phyloP scores from a whole-genome alignment of 495 filamentous ascomycete genomes.

The Trichoderma virens region DNA sequence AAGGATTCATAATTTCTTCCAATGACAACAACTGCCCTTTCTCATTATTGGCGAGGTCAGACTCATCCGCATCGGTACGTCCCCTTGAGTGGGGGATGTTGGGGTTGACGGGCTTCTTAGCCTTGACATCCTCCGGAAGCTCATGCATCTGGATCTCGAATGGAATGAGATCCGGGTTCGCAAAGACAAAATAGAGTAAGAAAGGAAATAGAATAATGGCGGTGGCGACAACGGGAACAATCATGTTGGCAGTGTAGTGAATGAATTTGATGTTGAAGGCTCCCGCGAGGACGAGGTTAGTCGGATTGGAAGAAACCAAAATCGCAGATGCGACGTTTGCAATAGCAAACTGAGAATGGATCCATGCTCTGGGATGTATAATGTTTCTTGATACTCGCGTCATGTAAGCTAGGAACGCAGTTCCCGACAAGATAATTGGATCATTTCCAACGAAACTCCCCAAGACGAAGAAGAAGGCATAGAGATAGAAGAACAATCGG shows the following conservation, averaged over 20 bases:
- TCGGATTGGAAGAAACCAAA: conserved; percentile 63
- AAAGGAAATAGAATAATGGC: conserved; percentile 57
- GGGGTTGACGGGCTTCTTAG: conserved; percentile 53
- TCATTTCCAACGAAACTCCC: conserved; percentile 62
- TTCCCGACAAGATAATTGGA: conserved; percentile 61
- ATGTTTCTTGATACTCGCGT: conserved; percentile 63
- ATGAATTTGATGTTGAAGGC: conserved; percentile 62
- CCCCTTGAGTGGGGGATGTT: conserved; percentile 56
- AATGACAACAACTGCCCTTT: conserved; percentile 47
- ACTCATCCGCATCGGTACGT: conserved; percentile 45
- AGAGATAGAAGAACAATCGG: conserved; percentile 58
- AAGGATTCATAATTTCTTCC: conserved; percentile 65
- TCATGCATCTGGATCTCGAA: conserved; percentile 58
- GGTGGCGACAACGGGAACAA: conserved; percentile 56
- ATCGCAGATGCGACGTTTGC: conserved; percentile 63
- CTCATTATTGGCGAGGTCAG: conserved; percentile 33
- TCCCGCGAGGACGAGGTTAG: conserved; percentile 62
- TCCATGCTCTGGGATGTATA: conserved; percentile 57
- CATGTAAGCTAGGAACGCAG: conserved; percentile 65
- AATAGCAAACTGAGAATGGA: conserved; percentile 58
- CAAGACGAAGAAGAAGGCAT: conserved; percentile 58
- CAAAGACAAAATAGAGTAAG: conserved; percentile 56
- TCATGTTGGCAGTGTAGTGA: conserved; percentile 60
- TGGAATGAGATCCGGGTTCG: conserved; percentile 49
- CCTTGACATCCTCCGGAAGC: conserved; percentile 46